phyloP scores from a whole-genome alignment of 73 alveolate species.

The Paramecium sexaurelia region DNA sequence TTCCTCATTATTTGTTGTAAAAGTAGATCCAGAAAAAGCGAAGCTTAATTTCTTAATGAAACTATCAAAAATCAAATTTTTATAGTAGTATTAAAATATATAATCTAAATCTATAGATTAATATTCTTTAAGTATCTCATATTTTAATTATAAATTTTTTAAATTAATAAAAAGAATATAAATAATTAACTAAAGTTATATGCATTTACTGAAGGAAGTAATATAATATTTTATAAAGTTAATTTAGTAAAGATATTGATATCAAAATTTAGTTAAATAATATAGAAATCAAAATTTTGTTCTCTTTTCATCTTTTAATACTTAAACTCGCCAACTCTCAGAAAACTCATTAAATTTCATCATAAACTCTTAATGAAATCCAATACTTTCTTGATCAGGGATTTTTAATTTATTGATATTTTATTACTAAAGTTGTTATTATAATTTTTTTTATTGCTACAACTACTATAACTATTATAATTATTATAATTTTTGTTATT shows the following conservation, averaged over 20 bases:
- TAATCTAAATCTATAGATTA: too few relatives aligned
- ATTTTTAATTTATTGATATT: constrained; percentile 19
- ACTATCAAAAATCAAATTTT: too few relatives aligned
- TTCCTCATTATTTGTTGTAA: too few relatives aligned
- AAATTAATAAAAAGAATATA: too few relatives aligned
- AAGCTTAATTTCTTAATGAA: too few relatives aligned
- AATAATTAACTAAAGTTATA: too few relatives aligned
- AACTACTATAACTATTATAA: neutral
- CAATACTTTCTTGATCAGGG: neutral
- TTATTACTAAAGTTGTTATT: neutral
- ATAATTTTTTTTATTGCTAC: neutral
- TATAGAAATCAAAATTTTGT: neutral
- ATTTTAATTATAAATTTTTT: too few relatives aligned
- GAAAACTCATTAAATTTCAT: constrained; percentile 47
- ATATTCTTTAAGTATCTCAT: too few relatives aligned
- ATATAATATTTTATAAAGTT: neutral
- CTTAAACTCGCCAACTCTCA: constrained; percentile 47
- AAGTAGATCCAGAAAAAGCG: too few relatives aligned
- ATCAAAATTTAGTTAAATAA: neutral
- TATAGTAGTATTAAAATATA: too few relatives aligned
- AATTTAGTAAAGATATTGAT: neutral
- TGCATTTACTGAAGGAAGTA: too few relatives aligned
- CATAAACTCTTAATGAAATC: constrained; percentile 54
- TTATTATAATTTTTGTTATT: neutral
- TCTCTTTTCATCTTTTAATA: constrained; percentile 30